Evolutionary conservation across 768 basidiomycete species (phyloP).

Genomic region (Lactarius akahatsu): DNA sequence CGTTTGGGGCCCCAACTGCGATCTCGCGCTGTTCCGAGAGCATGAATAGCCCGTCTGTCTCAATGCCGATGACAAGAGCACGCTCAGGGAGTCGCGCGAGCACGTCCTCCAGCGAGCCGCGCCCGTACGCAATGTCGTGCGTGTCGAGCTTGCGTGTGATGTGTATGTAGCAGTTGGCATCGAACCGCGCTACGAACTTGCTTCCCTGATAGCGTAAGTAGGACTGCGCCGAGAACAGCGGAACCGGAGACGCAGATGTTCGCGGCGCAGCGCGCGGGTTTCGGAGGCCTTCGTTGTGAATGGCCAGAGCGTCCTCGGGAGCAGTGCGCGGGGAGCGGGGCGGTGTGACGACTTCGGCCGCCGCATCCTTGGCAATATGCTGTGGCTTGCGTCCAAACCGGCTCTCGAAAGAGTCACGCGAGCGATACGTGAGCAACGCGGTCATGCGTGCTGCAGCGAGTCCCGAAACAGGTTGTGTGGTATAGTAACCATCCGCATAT

Average conservation of each 20-base stretch:
- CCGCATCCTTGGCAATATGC: conserved; percentile 22
- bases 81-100: conserved; percentile 71
- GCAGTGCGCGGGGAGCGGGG: conserved; percentile 44
- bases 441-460: conserved; percentile 94
- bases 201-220: conserved; percentile 98
- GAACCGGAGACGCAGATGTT: conserved; percentile 34
- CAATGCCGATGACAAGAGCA: conserved; percentile 85
- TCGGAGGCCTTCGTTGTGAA: conserved; percentile 87
- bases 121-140: conserved; percentile 80
- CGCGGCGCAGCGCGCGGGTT: conserved; percentile 39
- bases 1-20: conserved; percentile 73
- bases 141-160: conserved; percentile 93
- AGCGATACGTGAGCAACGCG: conserved; percentile 90
- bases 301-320: conserved; percentile 57
- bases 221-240: conserved; percentile 90
- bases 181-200: conserved; percentile 94
- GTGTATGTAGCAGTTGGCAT: conserved; percentile 97
- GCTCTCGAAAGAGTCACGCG: conserved; percentile 89
- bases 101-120: conserved; percentile 53
- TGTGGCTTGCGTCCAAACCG: conserved; percentile 88
- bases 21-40: conserved; percentile 84
- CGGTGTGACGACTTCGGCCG: conserved; percentile 41
- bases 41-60: conserved; percentile 93
- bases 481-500: conserved; percentile 87
- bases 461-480: conserved; percentile 72